Percentiles rank a stretch among this genome's conserved stretches.
Conservation (phyloP, 2,329 filamentous ascomycete species). For the Escovopsis weberi region DNA sequence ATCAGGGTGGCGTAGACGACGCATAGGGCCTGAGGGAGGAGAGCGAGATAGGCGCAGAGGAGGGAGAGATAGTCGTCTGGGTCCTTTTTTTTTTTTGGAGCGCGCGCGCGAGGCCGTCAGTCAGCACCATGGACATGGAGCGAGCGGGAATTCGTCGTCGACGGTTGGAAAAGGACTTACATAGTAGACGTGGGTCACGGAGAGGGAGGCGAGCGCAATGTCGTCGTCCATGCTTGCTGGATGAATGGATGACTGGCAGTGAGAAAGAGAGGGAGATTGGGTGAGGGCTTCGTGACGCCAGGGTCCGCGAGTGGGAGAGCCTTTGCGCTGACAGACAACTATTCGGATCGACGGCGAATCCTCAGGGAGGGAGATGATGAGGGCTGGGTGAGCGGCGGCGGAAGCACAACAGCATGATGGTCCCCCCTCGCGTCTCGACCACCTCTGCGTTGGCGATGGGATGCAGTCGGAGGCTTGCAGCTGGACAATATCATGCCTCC, state of each 20-base stretch:
- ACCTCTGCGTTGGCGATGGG: too few species aligned
- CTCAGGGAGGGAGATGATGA: too few species aligned
- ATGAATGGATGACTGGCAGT: not conserved
- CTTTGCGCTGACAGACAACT: too few species aligned
- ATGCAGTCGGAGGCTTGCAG: too few species aligned
- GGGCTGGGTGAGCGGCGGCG: too few species aligned
- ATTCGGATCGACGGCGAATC: too few species aligned
- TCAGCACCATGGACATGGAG: not conserved
- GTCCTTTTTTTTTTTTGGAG: conserved; percentile 44
- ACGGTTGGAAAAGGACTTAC: conserved; percentile 28
- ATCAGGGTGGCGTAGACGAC: conserved; percentile 81
- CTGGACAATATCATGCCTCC: too few species aligned
- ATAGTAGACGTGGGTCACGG: conserved; percentile 92
- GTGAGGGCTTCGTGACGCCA: not conserved
- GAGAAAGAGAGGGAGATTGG: not conserved
- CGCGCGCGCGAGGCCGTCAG: not conserved
- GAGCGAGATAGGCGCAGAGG: conserved; percentile 82
- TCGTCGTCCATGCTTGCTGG: conserved; percentile 13
- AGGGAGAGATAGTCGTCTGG: conserved; percentile 74
- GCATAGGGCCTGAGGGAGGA: conserved; percentile 82
- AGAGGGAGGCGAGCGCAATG: conserved; percentile 72
- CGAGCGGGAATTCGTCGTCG: not conserved
- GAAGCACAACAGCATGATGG: too few species aligned
- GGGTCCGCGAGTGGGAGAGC: not conserved
- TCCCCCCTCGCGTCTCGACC: too few species aligned